These are phyloP conservation scores for Effrenium voratum DNA, from an alignment of 73 alveolate genomes.

Conservation along the genomic window DNA sequence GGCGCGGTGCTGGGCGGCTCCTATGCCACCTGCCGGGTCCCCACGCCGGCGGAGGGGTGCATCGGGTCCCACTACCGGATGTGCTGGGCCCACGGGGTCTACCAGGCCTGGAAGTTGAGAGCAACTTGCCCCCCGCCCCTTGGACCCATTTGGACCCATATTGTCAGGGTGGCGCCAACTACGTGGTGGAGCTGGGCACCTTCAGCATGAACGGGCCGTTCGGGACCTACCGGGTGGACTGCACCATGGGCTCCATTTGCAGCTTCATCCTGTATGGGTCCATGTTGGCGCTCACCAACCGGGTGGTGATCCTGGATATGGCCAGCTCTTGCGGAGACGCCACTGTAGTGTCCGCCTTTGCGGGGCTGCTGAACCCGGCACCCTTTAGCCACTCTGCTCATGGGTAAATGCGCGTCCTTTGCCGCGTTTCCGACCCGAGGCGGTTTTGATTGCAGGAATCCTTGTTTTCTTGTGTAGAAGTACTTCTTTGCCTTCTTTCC, in stretches of 20 bases:
- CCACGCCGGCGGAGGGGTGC: conserved; percentile 77
- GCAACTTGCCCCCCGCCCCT: no score
- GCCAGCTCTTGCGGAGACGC: conserved; percentile 59
- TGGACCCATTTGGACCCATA: no score
- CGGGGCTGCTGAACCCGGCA: conserved; percentile 64
- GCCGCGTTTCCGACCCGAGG: no score
- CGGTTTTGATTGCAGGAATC: no score
- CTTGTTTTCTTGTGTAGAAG: no score
- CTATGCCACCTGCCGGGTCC: conserved; percentile 73
- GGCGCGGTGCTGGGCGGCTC: conserved; percentile 86
- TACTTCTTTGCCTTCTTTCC: no score
- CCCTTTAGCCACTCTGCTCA: no score
- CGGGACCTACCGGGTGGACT: conserved; percentile 85
- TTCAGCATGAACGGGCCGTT: conserved; percentile 92
- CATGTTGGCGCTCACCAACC: conserved; percentile 56
- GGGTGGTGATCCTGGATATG: conserved; percentile 53
- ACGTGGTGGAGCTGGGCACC: conserved; percentile 76
- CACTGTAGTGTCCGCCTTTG: conserved; percentile 32
- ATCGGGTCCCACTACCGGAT: conserved; percentile 85
- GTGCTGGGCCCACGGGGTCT: conserved; percentile 84
- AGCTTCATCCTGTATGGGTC: conserved; percentile 82
- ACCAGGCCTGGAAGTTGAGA: no score
- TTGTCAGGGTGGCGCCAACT: conserved; percentile 83
- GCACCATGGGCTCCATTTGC: conserved; percentile 89
- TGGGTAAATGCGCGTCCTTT: no score